Percentiles rank a stretch among this genome's conserved stretches.
phyloP scores from a whole-genome alignment of 805 yeast species.

The Starmera amethionina region DNA sequence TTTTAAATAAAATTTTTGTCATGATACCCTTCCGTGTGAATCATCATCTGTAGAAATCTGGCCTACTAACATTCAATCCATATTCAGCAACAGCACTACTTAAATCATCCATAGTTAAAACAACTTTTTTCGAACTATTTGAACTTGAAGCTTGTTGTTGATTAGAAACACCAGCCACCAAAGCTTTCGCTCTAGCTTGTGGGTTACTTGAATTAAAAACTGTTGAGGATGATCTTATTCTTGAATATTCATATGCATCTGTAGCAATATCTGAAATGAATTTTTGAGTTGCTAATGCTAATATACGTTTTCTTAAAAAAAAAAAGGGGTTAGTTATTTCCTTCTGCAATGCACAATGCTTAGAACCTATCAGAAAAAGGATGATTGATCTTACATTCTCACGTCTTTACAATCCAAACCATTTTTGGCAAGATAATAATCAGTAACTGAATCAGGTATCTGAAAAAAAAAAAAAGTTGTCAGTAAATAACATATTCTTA shows the following conservation, averaged over 20 bases:
- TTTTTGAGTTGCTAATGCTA: conserved; percentile 94
- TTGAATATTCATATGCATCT: conserved; percentile 91
- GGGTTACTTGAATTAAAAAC: conserved; percentile 84
- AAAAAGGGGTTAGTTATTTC: conserved; percentile 9
- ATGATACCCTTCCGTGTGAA: too few species aligned
- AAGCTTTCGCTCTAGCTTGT: conserved; percentile 72
- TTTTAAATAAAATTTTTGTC: too few species aligned
- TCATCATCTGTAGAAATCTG: conserved; percentile 78
- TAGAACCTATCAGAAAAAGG: too few species aligned
- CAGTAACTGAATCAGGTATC: conserved; percentile 94
- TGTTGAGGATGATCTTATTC: conserved; percentile 82
- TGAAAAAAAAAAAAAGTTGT: background rate
- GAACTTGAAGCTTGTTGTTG: conserved; percentile 22
- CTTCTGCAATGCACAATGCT: too few species aligned
- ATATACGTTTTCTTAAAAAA: conserved; percentile 46
- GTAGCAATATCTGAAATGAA: conserved; percentile 90
- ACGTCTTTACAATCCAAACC: conserved; percentile 78
- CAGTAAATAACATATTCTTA: background rate
- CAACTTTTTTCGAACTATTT: conserved; percentile 61
- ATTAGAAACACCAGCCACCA: conserved; percentile 51
- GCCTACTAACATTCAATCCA: conserved; percentile 81
- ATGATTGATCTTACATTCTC: conserved; percentile 33
- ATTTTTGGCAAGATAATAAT: conserved; percentile 76
- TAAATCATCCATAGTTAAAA: conserved; percentile 86
- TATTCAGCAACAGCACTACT: conserved; percentile 90